A percentile compares a stretch with the other conserved stretches of the same genome.
phyloP scores from a whole-genome alignment of 2,329 filamentous ascomycete species.

The Aureobasidium sp. region DNA sequence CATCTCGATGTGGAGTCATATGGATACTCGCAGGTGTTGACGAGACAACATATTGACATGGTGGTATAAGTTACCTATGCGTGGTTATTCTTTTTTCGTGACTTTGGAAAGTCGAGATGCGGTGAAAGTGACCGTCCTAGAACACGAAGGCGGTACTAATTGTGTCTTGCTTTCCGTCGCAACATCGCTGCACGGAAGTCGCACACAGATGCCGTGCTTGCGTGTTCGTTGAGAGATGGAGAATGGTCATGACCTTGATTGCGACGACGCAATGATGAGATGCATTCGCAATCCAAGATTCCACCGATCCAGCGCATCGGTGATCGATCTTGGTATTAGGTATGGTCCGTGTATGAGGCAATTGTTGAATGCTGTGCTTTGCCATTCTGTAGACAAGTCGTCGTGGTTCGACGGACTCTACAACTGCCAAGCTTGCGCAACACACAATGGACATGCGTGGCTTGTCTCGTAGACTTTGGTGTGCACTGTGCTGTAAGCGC shows the following conservation, averaged over 20 bases:
- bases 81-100: not conserved
- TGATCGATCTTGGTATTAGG: not conserved
- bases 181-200: not conserved
- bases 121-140: not conserved
- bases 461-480: not conserved
- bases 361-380: not conserved
- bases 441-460: not conserved
- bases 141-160: not conserved
- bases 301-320: not conserved
- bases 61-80: not conserved
- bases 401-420: not conserved
- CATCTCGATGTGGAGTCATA: not conserved
- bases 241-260: not conserved
- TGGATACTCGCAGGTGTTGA: not conserved
- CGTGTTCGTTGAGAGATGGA: not conserved
- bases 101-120: not conserved
- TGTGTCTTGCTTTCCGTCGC: not conserved
- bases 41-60: not conserved
- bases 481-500: not conserved
- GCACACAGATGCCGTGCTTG: not conserved
- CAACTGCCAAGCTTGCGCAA: not conserved
- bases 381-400: not conserved
- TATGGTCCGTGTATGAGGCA: not conserved
- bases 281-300: not conserved
- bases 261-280: not conserved